Conservation (phyloP, 176 grass and related monocot species). For the Cymbopogon citratus region DNA sequence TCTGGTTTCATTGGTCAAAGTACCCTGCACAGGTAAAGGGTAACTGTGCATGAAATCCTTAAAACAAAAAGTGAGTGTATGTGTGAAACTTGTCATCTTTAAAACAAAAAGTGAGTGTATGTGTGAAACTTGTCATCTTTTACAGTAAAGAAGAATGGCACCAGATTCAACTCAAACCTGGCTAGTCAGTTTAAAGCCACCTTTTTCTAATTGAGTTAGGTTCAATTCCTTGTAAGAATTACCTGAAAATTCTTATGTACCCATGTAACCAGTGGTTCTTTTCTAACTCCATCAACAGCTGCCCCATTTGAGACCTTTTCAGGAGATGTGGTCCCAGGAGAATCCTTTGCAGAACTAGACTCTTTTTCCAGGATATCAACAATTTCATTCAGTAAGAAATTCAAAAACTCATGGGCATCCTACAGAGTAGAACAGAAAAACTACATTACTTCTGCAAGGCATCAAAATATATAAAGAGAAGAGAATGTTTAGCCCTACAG, state of each 20-base stretch:
- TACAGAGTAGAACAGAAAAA: conserved; percentile 38
- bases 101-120: background rate
- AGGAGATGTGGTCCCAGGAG: conserved; percentile 42
- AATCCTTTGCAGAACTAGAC: conserved; percentile 37
- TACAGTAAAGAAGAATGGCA: background rate
- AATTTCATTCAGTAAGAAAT: conserved; percentile 91
- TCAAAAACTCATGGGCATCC: conserved; percentile 98
- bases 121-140: background rate
- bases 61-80: background rate
- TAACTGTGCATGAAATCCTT: conserved; percentile 3
- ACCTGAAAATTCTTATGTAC: conserved; percentile 93
- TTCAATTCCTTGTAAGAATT: background rate
- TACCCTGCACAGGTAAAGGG: conserved; percentile 51
- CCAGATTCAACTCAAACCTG: background rate
- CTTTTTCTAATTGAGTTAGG: background rate
- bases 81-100: background rate
- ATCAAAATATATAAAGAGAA: background rate
- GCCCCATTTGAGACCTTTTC: conserved; percentile 45
- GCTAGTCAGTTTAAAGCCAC: background rate
- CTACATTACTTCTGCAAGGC: conserved; percentile 13
- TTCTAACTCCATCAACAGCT: conserved; percentile 37
- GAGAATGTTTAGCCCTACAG: background rate
- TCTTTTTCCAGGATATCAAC: conserved; percentile 89
- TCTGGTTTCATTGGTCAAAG: conserved; percentile 88
- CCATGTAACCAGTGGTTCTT: conserved; percentile 67